phyloP scores from a whole-genome alignment of 2,329 filamentous ascomycete genomes.

The Xylaria multiplex region DNA sequence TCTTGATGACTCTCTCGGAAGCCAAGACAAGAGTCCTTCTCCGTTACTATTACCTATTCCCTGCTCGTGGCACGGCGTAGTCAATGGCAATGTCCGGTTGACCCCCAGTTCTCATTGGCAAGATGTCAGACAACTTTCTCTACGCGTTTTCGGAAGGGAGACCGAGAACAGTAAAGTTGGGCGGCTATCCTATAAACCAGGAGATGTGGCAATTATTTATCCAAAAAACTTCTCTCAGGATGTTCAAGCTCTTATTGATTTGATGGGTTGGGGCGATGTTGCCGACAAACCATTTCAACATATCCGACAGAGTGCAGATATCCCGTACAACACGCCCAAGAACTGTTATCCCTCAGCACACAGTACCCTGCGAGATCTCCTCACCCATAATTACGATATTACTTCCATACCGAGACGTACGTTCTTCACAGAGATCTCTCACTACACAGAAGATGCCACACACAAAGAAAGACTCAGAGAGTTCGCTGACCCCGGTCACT shows the following conservation, averaged over 20 bases:
- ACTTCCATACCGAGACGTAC: constrained; percentile 86
- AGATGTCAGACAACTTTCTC: constrained; percentile 83
- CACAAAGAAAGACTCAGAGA: constrained; percentile 86
- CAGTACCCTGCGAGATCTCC: constrained; percentile 76
- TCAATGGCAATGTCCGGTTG: constrained; percentile 75
- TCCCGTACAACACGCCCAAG: constrained; percentile 39
- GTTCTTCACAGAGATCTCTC: constrained; percentile 82
- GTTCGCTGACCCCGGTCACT: constrained; percentile 79
- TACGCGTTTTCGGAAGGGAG: constrained; percentile 57
- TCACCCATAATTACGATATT: constrained; percentile 88
- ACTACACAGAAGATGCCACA: constrained; percentile 75
- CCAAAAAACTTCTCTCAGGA: constrained; percentile 88
- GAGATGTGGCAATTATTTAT: constrained; percentile 82
- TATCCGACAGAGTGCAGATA: constrained; percentile 26
- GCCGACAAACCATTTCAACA: constrained; percentile 73
- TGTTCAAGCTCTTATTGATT: constrained; percentile 78
- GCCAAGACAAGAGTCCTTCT: constrained; percentile 42
- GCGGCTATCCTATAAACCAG: constrained; percentile 66
- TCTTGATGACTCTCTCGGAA: constrained; percentile 38
- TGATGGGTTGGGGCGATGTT: constrained; percentile 80
- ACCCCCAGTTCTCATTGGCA: constrained; percentile 88
- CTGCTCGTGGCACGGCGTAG: constrained; percentile 62
- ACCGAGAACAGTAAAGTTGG: constrained; percentile 44
- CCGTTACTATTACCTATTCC: constrained; percentile 64
- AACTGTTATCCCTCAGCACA: constrained; percentile 52